Conservation (phyloP, 2,329 filamentous ascomycete genomes). For the Pseudocercospora ulei region DNA sequence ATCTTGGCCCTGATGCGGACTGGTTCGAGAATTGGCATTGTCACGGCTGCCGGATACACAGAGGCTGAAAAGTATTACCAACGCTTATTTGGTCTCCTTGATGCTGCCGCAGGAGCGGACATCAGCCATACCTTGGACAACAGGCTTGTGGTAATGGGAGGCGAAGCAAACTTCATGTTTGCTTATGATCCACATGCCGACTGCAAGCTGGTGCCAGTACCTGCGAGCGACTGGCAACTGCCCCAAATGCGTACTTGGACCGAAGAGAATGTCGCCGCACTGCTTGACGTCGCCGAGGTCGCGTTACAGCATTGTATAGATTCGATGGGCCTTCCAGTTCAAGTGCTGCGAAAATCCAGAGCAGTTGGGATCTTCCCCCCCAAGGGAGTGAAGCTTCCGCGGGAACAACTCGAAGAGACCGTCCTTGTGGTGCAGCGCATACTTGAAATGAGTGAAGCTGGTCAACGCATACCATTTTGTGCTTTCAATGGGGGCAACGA, state of each 20-base stretch:
- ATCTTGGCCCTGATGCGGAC: conserved; percentile 62
- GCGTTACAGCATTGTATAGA: conserved; percentile 72
- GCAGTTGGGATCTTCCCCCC: conserved; percentile 45
- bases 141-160: conserved; percentile 75
- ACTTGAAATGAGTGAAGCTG: conserved; percentile 67
- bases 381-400: conserved; percentile 51
- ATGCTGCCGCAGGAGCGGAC: conserved; percentile 57
- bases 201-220: conserved; percentile 57
- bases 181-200: conserved; percentile 57
- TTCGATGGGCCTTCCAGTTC: conserved; percentile 68
- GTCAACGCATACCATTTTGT: conserved; percentile 70
- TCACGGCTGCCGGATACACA: conserved; percentile 92
- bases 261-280: conserved; percentile 61
- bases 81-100: conserved; percentile 74
- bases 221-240: conserved; percentile 60
- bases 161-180: conserved; percentile 93
- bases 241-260: conserved; percentile 69
- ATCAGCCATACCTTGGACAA: conserved; percentile 10
- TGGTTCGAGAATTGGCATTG: conserved; percentile 81
- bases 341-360: conserved; percentile 76
- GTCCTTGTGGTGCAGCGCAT: conserved; percentile 90
- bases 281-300: conserved; percentile 83
- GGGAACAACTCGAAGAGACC: conserved; percentile 89
- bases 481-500: conserved; percentile 97
- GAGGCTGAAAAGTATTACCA: conserved; percentile 77